phyloP scores from a whole-genome alignment of 2,329 filamentous ascomycete species.

The Dendryphion nanum region DNA sequence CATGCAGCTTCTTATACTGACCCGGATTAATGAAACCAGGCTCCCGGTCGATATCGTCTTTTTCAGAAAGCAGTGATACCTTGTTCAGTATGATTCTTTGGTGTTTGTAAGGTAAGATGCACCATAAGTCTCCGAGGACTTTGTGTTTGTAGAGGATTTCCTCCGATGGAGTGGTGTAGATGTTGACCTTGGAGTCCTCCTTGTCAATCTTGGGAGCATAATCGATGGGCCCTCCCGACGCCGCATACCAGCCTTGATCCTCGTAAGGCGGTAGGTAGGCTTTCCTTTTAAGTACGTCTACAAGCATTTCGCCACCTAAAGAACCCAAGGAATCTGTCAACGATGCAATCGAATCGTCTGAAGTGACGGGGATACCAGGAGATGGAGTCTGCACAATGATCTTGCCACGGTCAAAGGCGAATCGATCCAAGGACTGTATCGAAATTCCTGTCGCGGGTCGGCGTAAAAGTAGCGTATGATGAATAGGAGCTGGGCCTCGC shows the following conservation, averaged over 20 bases:
- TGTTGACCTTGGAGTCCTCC: constrained; percentile 62
- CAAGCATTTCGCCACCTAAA: constrained; percentile 69
- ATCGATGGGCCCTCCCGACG: constrained; percentile 17
- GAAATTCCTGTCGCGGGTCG: constrained; percentile 69
- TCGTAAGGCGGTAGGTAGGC: constrained; percentile 64
- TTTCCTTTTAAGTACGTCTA: constrained; percentile 60
- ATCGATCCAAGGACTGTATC: constrained; percentile 79
- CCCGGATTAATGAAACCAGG: too few species aligned
- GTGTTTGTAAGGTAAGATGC: constrained; percentile 26
- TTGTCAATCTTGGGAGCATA: constrained; percentile 74
- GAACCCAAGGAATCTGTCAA: constrained; percentile 59
- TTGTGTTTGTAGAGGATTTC: constrained; percentile 57
- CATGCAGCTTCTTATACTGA: too few species aligned
- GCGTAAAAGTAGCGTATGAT: constrained; percentile 72
- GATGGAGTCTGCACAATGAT: constrained; percentile 66
- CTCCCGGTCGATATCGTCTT: not conserved
- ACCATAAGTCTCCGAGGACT: constrained; percentile 69
- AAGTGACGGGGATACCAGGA: constrained; percentile 53
- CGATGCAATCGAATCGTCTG: constrained; percentile 50
- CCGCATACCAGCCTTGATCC: constrained; percentile 30
- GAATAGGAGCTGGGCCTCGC: constrained; percentile 80
- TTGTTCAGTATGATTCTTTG: constrained; percentile 22
- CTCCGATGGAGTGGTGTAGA: constrained; percentile 52
- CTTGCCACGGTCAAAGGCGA: constrained; percentile 73
- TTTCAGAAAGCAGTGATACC: too few species aligned